Conservation (phyloP, 1,284 basidiomycete species). For the Rhodotorula mucilaginosa region DNA sequence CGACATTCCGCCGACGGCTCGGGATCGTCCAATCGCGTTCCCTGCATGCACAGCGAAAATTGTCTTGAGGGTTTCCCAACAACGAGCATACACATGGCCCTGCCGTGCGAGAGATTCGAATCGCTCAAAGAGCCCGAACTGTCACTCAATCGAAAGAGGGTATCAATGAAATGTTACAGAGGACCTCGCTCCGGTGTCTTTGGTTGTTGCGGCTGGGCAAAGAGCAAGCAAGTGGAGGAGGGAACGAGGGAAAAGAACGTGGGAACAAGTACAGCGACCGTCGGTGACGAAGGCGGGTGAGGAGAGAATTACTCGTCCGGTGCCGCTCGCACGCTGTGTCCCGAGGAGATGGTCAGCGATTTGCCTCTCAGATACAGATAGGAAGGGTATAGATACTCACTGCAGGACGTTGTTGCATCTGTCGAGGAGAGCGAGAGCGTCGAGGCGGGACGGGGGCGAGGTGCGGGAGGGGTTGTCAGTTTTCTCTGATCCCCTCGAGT, state of each 20-base stretch:
- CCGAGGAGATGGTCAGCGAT: not conserved
- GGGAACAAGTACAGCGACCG: not conserved
- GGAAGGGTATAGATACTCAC: constrained; percentile 6
- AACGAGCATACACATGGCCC: no score
- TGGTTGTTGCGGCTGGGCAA: not conserved
- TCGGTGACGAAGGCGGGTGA: not conserved
- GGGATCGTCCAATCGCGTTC: no score
- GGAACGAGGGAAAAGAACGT: not conserved
- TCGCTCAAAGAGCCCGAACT: no score
- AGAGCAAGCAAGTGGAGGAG: not conserved
- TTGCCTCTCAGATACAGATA: fast-evolving
- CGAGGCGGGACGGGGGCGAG: not conserved
- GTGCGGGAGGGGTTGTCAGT: not conserved
- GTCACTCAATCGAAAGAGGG: no score
- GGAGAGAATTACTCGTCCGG: constrained; percentile 13
- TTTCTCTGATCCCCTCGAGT: no score
- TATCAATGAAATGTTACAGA: no score
- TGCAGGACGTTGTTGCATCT: constrained; percentile 43
- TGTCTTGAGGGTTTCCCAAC: no score
- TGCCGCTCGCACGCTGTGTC: constrained; percentile 29
- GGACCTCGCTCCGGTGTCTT: no score
- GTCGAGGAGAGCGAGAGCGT: not conserved
- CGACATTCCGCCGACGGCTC: no score
- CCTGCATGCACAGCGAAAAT: no score
- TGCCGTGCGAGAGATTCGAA: no score